A percentile compares a stretch with the other conserved stretches of the same genome.
These are phyloP conservation scores for Daucus carota DNA, from an alignment of 129 eudicot genomes.

Conservation along the genomic window DNA sequence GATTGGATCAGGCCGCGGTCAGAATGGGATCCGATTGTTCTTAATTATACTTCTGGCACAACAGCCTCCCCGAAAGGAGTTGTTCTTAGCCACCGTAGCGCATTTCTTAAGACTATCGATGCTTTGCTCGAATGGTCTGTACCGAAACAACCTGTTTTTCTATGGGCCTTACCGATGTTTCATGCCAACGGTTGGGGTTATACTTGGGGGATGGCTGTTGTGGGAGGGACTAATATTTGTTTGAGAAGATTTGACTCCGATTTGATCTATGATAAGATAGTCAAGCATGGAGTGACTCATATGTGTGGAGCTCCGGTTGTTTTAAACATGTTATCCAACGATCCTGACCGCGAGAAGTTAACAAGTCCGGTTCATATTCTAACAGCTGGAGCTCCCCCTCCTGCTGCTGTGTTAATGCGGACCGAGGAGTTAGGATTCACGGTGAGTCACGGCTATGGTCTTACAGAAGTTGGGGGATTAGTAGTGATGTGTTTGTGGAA, in stretches of 20 bases:
- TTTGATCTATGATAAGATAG: slow-evolving; percentile 23
- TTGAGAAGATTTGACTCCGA: slow-evolving; percentile 46
- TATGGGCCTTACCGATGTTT: slow-evolving; percentile 80
- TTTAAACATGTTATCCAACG: slow-evolving; percentile 50
- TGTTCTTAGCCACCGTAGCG: slow-evolving; percentile 52
- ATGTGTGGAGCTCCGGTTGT: slow-evolving; percentile 86
- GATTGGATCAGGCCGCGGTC: slow-evolving; percentile 40
- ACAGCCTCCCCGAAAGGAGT: slow-evolving; percentile 58
- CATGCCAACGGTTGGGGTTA: slow-evolving; percentile 75
- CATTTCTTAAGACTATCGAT: slow-evolving; percentile 32
- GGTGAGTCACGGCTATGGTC: slow-evolving; percentile 30
- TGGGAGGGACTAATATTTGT: slow-evolving; percentile 56
- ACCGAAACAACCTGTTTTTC: slow-evolving; percentile 43
- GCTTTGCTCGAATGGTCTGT: slow-evolving; percentile 47
- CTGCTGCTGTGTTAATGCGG: slow-evolving; percentile 27
- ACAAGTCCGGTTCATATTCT: slow-evolving; percentile 34
- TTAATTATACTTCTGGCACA: slow-evolving; percentile 58
- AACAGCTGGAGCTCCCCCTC: slow-evolving; percentile 48
- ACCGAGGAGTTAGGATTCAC: slow-evolving; percentile 34
- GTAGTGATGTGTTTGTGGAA: slow-evolving; percentile 32
- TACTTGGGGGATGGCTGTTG: slow-evolving; percentile 75
- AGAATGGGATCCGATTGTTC: slow-evolving; percentile 49
- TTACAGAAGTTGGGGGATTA: slow-evolving; percentile 35
- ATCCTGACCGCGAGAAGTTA: slow-evolving; percentile 11
- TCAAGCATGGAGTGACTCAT: slow-evolving; percentile 42